Base-by-base conservation (phyloP, 2,329 filamentous ascomycete species). In the Clonostachys sp. region DNA sequence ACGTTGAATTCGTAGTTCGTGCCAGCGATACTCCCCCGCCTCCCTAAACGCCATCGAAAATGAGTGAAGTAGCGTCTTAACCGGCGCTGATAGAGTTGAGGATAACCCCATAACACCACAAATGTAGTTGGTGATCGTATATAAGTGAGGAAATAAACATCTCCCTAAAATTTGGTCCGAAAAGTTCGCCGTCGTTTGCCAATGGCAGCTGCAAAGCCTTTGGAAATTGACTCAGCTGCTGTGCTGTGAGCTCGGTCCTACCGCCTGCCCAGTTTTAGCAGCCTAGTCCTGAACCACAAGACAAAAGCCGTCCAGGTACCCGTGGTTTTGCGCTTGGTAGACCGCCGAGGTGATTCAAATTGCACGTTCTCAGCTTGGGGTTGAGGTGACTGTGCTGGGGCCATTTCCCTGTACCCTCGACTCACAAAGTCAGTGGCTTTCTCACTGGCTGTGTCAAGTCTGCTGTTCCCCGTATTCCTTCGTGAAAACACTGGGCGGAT, bases 301-400 rank as follows among this genome's bases (percentile, higher is more conserved):
- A 85, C 70, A 55, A 86, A 84, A 18, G 73, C 74, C 8, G 77
- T 82, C 81, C 81, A 86, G 38, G 80, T 74, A 51, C 77, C 72
- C 51, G 79, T 78, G 2, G 81, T 85, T 66, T 77, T 81, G 54
- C 71, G 74, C 67, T 84, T 85, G 48, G 78, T 71, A 8, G 70
- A 69, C 55, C 66, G 72, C 34, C 34, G 34, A 41, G 12, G 42
- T 38, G 16, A 47, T 16, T 13, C 45, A 24, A 49, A 46, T 17
- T 38, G 47, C 39, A 49, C 47, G 16, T 49, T 44, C 44, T 46
- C 47, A n/a, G 47, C 41, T 14, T 33, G 35, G 16, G 12, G 20
- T 17, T 41, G 43, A 45, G n/a, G 14, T 13, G 36, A 39, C 17
- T n/a, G 14, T 39, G 30, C 30, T 34, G 18, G 43, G 44, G 66